These are phyloP conservation scores for Naganishia onofrii DNA, from an alignment of 768 basidiomycete species.

Conservation along the genomic window DNA sequence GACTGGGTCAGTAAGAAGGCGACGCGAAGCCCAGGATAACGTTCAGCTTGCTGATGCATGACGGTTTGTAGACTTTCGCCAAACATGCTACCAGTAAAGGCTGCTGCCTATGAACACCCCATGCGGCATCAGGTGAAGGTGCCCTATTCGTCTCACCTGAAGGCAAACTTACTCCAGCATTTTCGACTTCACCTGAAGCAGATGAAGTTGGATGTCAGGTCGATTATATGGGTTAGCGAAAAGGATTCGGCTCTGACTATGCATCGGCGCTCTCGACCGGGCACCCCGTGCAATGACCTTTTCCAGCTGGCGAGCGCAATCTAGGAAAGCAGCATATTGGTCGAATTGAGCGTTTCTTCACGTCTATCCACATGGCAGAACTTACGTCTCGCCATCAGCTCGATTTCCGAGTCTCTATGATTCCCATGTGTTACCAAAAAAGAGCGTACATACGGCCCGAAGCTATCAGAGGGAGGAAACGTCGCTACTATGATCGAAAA, in stretches of 20 bases:
- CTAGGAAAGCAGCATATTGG: background rate
- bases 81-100: conserved; percentile 91
- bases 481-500: conserved; percentile 85
- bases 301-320: conserved; percentile 74
- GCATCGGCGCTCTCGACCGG: conserved; percentile 32
- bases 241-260: conserved; percentile 64
- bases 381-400: conserved; percentile 69
- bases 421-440: conserved; percentile 68
- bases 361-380: background rate
- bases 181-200: conserved; percentile 75
- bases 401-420: conserved; percentile 8
- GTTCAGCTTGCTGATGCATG: conserved; percentile 76
- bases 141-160: background rate
- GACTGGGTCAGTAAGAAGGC: conserved; percentile 93
- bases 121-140: background rate
- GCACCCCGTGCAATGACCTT: conserved; percentile 79
- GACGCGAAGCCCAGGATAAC: conserved; percentile 77
- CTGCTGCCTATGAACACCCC: conserved; percentile 65
- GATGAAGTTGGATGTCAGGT: background rate
- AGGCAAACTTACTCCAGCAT: conserved; percentile 65
- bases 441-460: conserved; percentile 75
- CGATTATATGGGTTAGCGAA: background rate
- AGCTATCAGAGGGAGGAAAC: conserved; percentile 90
- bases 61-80: conserved; percentile 84
- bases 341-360: background rate